Percentiles rank a stretch among this genome's conserved stretches.
Evolutionary conservation across 768 basidiomycete species (phyloP).

Genomic region (Goffeauzyma gilvescens): DNA sequence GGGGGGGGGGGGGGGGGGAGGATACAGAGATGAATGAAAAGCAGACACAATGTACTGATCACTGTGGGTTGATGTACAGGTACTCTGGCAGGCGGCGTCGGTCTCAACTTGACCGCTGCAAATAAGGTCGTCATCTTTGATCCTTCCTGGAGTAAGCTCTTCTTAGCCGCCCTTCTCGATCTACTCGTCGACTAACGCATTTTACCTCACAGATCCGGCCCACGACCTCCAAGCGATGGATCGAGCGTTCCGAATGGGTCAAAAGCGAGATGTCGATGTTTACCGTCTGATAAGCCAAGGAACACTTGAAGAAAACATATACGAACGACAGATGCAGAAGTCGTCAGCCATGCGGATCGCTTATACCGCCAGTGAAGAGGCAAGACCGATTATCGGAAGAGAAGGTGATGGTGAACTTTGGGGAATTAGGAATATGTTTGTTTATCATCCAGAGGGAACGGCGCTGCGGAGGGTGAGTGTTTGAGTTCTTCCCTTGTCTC

Average conservation of each 20-base stretch:
- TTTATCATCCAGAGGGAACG: conserved; percentile 21
- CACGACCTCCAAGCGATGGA: conserved; percentile 55
- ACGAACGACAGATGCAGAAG: conserved; percentile 23
- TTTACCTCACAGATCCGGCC: conserved; percentile 52
- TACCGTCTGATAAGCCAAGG: conserved; percentile 29
- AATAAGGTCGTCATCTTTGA: conserved; percentile 92
- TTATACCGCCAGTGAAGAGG: not conserved
- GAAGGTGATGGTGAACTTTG: conserved; percentile 26
- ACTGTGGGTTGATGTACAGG: not conserved
- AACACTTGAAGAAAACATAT: conserved; percentile 29
- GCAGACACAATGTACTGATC: no score
- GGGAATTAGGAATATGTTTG: conserved; percentile 29
- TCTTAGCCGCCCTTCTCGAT: not conserved
- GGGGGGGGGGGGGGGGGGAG: no score
- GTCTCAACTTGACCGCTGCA: conserved; percentile 72
- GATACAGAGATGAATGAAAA: no score
- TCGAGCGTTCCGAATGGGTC: conserved; percentile 30
- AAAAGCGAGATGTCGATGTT: conserved; percentile 28
- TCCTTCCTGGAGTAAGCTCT: conserved; percentile 75
- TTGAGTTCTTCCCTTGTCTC: no score
- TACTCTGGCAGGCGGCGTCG: conserved; percentile 77
- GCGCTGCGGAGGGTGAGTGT: conserved; percentile 6
- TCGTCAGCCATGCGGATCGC: conserved; percentile 4
- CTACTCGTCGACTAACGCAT: not conserved
- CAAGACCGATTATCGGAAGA: conserved; percentile 24